phyloP scores from a whole-genome alignment of 768 basidiomycete genomes.

The Tricholoma hemisulphureum region DNA sequence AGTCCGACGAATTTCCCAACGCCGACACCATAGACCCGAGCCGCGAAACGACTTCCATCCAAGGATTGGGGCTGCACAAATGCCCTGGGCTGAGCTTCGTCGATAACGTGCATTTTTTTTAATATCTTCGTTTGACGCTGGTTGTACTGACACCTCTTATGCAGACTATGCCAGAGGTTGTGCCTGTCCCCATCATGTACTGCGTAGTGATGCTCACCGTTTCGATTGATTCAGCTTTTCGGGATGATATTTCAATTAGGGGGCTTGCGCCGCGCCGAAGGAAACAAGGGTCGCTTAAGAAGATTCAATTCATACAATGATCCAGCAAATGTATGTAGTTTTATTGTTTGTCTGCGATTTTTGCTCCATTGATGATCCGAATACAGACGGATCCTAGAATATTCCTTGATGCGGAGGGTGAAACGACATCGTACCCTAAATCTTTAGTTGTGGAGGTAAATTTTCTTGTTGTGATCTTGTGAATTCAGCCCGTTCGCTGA shows the following conservation, averaged over 20 bases:
- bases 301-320: constrained; percentile 7
- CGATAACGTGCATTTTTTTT: constrained; percentile 15
- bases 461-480: neutral
- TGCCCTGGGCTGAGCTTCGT: constrained; percentile 22
- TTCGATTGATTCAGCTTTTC: constrained; percentile 8
- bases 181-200: neutral
- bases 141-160: neutral
- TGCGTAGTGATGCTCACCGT: neutral
- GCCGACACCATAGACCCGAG: constrained; percentile 9
- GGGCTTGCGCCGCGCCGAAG: constrained; percentile 5
- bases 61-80: constrained; percentile 26
- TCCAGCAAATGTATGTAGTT: constrained; percentile 4
- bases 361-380: neutral
- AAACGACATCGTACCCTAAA: neutral
- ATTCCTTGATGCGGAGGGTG: neutral
- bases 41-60: constrained; percentile 13
- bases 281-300: constrained; percentile 10
- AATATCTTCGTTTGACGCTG: neutral
- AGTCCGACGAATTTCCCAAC: constrained; percentile 10
- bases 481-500: neutral
- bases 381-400: neutral
- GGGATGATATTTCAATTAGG: constrained; percentile 14
- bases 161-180: constrained; percentile 23
- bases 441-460: neutral
- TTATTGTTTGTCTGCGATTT: neutral